Conservation (phyloP, 1,139 yeast genomes). For the Meyerozyma guilliermondii region DNA sequence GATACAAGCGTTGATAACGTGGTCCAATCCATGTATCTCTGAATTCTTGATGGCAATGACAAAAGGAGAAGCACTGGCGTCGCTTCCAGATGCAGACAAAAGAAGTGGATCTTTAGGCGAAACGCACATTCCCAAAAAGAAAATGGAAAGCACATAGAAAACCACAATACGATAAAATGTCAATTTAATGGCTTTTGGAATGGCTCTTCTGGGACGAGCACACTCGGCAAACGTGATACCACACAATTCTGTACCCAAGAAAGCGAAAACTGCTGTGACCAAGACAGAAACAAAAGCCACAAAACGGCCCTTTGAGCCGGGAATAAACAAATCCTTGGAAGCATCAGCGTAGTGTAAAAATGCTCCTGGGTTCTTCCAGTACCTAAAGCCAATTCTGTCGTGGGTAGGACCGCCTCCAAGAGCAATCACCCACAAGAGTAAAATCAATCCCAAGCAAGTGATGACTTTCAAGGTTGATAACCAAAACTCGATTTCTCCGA, state of each 20-base stretch:
- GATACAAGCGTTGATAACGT: conserved; percentile 42
- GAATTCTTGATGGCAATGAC: conserved; percentile 47
- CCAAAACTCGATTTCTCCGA: conserved; percentile 72
- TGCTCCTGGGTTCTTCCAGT: conserved; percentile 63
- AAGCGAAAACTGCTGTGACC: conserved; percentile 73
- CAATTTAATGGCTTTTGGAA: conserved; percentile 72
- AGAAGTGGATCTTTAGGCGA: conserved; percentile 61
- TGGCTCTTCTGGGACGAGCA: conserved; percentile 65
- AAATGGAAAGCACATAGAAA: conserved; percentile 62
- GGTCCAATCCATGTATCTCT: conserved; percentile 36
- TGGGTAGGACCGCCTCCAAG: conserved; percentile 58
- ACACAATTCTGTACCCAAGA: conserved; percentile 71
- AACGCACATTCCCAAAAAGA: conserved; percentile 71
- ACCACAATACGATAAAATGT: conserved; percentile 73
- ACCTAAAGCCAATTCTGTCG: conserved; percentile 62
- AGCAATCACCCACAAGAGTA: conserved; percentile 43
- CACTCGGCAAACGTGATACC: conserved; percentile 75
- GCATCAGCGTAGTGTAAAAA: conserved; percentile 42
- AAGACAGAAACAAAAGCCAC: conserved; percentile 63
- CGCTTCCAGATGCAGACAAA: conserved; percentile 35
- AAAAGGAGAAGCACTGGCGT: conserved; percentile 78
- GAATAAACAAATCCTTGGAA: conserved; percentile 20
- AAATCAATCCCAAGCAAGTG: conserved; percentile 51
- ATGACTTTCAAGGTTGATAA: conserved; percentile 53
- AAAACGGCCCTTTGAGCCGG: conserved; percentile 48